Evolutionary conservation across 2,329 filamentous ascomycete genomes (phyloP), one percentile per base, ranked within the genome.

Genomic region (Myriosclerotinia curreyana): DNA sequence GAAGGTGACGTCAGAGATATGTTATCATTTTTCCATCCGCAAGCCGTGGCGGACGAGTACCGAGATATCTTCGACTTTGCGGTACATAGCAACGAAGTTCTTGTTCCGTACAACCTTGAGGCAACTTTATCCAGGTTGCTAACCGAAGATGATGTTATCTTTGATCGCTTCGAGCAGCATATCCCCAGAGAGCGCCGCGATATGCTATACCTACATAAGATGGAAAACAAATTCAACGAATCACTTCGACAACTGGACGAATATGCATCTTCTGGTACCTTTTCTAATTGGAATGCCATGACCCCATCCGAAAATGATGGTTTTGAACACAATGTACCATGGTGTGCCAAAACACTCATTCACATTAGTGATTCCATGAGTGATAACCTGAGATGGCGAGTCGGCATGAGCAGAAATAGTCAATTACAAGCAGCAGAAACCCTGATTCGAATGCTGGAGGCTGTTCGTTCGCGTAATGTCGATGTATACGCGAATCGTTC

Each of bases 111-210:
- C 15, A 70, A 74, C 51, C 61, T 73, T 17, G 72, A 71, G 55
- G 69, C 68, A 36, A 74, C 72, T 17, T 38, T 74, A 12, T 65
- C 67, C 20, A 66, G 65, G n/a, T 54, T 73, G 28, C 67, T 74
- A 17, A 60, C 70, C 7, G 44, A 59, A 20, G 67, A 74, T 38
- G 73, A 73, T 48, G 64, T 67, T 28, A 62, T 71, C 20, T 71
- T 72, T 36, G 60, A 66, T 38, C 67, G 66, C 22, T 71, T 74
- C 53, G 62, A 70, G 31, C 55, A 58, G 14, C 62, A 71, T 12
- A 66, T 74, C 4, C 61, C 71, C 15, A 62, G 48, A 12, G 62
- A 71, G n/a, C 42, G 65, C 17, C 68, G 70, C 20, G 71, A 71
- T 52, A 59, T 60, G 3, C 66, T 68, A 25, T 72, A 70, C 50